Percentiles rank a stretch among this genome's conserved stretches.
These are phyloP conservation scores for Carex myosuroides DNA, from an alignment of 176 grass and related monocot genomes.

Conservation along the genomic window DNA sequence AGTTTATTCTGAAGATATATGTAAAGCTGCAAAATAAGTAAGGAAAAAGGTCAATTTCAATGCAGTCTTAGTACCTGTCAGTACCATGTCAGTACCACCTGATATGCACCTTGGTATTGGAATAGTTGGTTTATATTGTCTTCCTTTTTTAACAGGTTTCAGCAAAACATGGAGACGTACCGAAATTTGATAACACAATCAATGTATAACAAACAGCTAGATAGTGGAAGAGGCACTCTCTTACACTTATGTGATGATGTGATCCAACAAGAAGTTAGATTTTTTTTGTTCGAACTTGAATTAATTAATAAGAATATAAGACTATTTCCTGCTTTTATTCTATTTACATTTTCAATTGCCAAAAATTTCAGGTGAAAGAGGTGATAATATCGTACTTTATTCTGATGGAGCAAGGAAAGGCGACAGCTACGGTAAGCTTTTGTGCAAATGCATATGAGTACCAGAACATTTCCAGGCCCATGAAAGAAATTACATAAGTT, in stretches of 20 bases:
- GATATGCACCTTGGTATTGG: background rate
- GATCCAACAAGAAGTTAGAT: constrained; percentile 89
- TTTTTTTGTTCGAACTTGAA: constrained; percentile 2
- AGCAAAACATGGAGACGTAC: constrained; percentile 93
- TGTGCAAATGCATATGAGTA: background rate
- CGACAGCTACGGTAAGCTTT: constrained; percentile 59
- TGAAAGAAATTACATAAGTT: background rate
- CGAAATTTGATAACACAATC: constrained; percentile 94
- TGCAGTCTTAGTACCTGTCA: background rate
- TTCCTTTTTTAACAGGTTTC: constrained; percentile 49
- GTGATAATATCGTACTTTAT: constrained; percentile 98
- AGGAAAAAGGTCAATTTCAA: background rate
- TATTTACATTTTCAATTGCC: background rate
- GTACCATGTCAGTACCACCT: background rate
- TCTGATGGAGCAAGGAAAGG: constrained; percentile 98
- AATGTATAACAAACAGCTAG: constrained; percentile 99
- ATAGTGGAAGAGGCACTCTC: constrained; percentile 94
- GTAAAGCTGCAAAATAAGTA: background rate
- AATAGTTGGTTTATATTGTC: background rate
- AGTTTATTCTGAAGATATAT: constrained; percentile 1
- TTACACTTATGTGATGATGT: constrained; percentile 93
- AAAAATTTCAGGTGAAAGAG: constrained; percentile 73
- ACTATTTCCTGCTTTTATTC: background rate
- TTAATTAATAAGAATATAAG: background rate
- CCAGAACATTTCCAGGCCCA: background rate